These are phyloP conservation scores for Hanseniaspora lachancei DNA, from an alignment of 805 yeast genomes.

Conservation along the genomic window DNA sequence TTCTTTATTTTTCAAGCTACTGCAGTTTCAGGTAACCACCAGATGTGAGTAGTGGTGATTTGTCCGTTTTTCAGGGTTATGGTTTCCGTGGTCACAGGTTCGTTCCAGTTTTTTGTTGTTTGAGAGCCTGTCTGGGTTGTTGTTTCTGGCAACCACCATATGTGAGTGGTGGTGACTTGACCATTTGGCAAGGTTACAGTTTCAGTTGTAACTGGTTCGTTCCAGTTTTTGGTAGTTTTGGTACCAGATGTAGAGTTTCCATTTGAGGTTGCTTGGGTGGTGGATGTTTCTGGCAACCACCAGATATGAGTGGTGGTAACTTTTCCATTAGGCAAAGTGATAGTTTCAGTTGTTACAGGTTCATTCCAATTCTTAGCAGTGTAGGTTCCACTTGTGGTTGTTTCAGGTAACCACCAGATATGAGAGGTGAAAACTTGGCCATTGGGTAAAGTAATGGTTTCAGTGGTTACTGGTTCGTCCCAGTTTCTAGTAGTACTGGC, in stretches of 20 bases:
- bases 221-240: slow-evolving; percentile 5
- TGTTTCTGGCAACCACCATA: slow-evolving; percentile 14
- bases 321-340: slow-evolving; percentile 6
- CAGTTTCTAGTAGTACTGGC: slow-evolving; percentile 9
- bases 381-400: neutral
- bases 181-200: slow-evolving; percentile 9
- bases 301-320: slow-evolving; percentile 11
- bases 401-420: slow-evolving; percentile 13
- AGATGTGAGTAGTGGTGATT: slow-evolving; percentile 14
- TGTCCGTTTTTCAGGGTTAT: slow-evolving; percentile 13
- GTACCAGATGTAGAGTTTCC: neutral
- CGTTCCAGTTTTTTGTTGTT: slow-evolving; percentile 7
- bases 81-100: slow-evolving; percentile 12
- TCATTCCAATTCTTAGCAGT: slow-evolving; percentile 13
- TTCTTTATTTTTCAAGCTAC: slow-evolving; percentile 1
- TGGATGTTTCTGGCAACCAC: slow-evolving; percentile 14
- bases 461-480: slow-evolving; percentile 11
- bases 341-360: slow-evolving; percentile 11
- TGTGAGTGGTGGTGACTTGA: slow-evolving; percentile 9
- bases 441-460: slow-evolving; percentile 6
- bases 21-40: slow-evolving; percentile 15
- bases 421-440: slow-evolving; percentile 11
- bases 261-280: slow-evolving; percentile 11
- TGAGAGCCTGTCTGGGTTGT: slow-evolving; percentile 13
- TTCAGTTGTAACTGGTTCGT: slow-evolving; percentile 11